Evolutionary conservation across 148 eudicot species (phyloP).

Genomic region (Fagopyrum esculentum): DNA sequence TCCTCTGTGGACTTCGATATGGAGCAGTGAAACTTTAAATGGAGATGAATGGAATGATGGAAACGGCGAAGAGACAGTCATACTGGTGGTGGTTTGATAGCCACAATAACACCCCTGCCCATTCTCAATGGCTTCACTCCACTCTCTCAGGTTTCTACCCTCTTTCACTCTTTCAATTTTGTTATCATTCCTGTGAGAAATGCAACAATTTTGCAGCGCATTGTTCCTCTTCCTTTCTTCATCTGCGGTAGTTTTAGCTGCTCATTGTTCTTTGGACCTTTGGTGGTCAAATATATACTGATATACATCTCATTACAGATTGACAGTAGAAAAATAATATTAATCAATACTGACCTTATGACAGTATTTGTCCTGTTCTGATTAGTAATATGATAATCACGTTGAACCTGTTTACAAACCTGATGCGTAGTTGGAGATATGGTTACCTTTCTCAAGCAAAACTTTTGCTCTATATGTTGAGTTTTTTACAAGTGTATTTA

Average conservation of each 20-base stretch:
- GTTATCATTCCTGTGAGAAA: no score
- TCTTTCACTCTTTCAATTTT: background rate
- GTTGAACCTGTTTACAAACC: background rate
- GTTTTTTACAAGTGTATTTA: background rate
- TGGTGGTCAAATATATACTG: no score
- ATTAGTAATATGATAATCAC: no score
- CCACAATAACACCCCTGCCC: conserved; percentile 30
- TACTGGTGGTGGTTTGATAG: conserved; percentile 77
- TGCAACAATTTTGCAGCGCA: no score
- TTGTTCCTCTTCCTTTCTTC: no score
- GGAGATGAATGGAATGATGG: conserved; percentile 17
- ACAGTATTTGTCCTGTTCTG: background rate
- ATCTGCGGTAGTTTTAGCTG: background rate
- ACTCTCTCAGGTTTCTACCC: conserved; percentile 50
- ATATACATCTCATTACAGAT: background rate
- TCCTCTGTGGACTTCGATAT: background rate
- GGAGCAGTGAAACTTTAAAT: conserved; percentile 10
- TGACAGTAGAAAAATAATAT: background rate
- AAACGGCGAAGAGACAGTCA: conserved; percentile 23
- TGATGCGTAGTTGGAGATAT: background rate
- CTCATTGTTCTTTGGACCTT: no score
- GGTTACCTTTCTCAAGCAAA: no score
- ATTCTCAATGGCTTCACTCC: conserved; percentile 73
- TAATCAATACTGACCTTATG: no score
- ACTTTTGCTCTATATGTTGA: background rate